phyloP scores from a whole-genome alignment of 768 basidiomycete species.

The Suillus hirtellus region DNA sequence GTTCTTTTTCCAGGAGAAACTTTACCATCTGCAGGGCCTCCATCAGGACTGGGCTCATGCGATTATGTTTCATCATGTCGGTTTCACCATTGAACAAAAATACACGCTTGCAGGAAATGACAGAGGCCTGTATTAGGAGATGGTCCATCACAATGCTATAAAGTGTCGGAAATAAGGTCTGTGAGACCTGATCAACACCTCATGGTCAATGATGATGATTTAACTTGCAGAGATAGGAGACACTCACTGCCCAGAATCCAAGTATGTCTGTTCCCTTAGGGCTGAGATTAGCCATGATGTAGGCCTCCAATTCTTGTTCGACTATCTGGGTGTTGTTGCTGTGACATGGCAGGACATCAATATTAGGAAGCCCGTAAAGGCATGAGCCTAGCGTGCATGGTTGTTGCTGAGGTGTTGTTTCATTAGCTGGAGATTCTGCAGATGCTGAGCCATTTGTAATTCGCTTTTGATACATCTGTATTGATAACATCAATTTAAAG shows the following conservation, averaged over 20 bases:
- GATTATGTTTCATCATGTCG: too few species aligned
- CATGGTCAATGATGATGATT: neutral
- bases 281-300: neutral
- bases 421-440: neutral
- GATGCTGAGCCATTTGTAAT: neutral
- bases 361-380: neutral
- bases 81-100: slow-evolving; percentile 17
- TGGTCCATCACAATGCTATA: slow-evolving; percentile 18
- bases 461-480: neutral
- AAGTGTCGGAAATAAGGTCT: slow-evolving; percentile 1
- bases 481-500: neutral
- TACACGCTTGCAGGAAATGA: slow-evolving; percentile 23
- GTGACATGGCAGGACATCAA: neutral
- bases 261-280: neutral
- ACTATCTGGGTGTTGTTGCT: neutral
- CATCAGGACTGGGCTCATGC: too few species aligned
- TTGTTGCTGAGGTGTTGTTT: neutral
- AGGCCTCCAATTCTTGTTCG: neutral
- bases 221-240: too few species aligned
- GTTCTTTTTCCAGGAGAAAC: too few species aligned
- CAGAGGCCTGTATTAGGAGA: slow-evolving; percentile 24
- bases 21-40: too few species aligned
- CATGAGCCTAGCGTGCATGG: neutral
- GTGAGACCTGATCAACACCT: neutral
- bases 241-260: neutral